These are phyloP conservation scores for Fusarium sp. DNA, from an alignment of 2,329 filamentous ascomycete species.

Conservation along the genomic window DNA sequence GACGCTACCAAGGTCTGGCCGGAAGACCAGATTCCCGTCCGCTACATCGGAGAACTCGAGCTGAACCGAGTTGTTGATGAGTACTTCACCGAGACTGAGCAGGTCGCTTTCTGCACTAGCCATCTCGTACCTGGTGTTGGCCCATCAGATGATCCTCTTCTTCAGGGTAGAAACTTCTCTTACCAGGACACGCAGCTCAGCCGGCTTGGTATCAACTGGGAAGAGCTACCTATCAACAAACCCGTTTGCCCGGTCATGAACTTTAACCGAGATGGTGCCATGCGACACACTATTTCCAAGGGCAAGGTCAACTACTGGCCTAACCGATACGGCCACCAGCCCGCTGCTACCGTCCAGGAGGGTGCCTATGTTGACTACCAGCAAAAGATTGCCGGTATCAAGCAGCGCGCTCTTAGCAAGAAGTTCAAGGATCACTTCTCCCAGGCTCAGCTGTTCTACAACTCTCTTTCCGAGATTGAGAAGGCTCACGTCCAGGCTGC, in stretches of 20 bases:
- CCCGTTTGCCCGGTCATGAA: slow-evolving; percentile 80
- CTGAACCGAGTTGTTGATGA: slow-evolving; percentile 84
- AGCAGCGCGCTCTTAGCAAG: slow-evolving; percentile 71
- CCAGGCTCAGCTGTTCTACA: slow-evolving; percentile 85
- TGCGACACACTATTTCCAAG: slow-evolving; percentile 75
- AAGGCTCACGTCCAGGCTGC: slow-evolving; percentile 77
- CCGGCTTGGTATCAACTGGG: slow-evolving; percentile 77
- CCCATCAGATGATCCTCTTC: slow-evolving; percentile 78
- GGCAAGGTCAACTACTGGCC: slow-evolving; percentile 75
- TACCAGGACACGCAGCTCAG: slow-evolving; percentile 75
- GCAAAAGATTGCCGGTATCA: slow-evolving; percentile 73
- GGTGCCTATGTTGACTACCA: slow-evolving; percentile 75
- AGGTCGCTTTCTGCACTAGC: slow-evolving; percentile 82
- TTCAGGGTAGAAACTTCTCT: slow-evolving; percentile 76
- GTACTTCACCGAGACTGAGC: slow-evolving; percentile 84
- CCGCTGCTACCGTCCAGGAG: slow-evolving; percentile 68
- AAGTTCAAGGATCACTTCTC: slow-evolving; percentile 83
- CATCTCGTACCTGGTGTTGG: slow-evolving; percentile 83
- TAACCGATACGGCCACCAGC: slow-evolving; percentile 67
- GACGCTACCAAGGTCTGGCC: slow-evolving; percentile 90
- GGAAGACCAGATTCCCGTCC: slow-evolving; percentile 77
- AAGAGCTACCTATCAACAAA: slow-evolving; percentile 80
- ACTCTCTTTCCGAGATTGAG: slow-evolving; percentile 75
- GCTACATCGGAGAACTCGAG: slow-evolving; percentile 81
- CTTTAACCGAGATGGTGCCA: slow-evolving; percentile 77